These are phyloP conservation scores for Lactarius deliciosus DNA, from an alignment of 768 basidiomycete genomes.

Conservation along the genomic window DNA sequence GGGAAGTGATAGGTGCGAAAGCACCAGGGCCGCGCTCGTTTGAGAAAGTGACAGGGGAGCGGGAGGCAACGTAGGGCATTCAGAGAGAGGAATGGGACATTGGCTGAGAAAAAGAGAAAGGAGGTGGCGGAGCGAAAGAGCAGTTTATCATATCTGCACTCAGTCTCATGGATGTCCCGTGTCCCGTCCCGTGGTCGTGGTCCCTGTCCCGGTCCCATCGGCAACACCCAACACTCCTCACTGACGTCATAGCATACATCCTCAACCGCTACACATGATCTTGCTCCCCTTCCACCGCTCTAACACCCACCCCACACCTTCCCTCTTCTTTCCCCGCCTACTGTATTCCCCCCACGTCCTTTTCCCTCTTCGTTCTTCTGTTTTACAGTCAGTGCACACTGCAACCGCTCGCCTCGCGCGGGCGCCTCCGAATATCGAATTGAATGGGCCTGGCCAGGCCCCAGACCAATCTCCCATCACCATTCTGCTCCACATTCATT, in stretches of 20 bases:
- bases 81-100: conserved; percentile 15
- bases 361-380: background rate
- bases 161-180: background rate
- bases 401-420: background rate
- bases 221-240: background rate
- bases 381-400: background rate
- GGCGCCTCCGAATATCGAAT: conserved; percentile 6
- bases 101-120: background rate
- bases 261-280: background rate
- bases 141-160: conserved; percentile 23
- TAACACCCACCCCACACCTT: background rate
- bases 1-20: conserved; percentile 22
- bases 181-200: conserved; percentile 1
- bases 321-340: background rate
- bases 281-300: background rate
- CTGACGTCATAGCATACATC: conserved; percentile 11
- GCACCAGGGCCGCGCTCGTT: conserved; percentile 27
- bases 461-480: conserved; percentile 2
- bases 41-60: conserved; percentile 26
- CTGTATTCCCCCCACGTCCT: background rate
- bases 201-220: background rate
- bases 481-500: conserved; percentile 20
- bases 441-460: conserved; percentile 10
- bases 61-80: conserved; percentile 31
- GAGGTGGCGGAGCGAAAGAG: background rate